Evolutionary conservation across 2,329 filamentous ascomycete species (phyloP).

Genomic region (Fusarium stilboides): DNA sequence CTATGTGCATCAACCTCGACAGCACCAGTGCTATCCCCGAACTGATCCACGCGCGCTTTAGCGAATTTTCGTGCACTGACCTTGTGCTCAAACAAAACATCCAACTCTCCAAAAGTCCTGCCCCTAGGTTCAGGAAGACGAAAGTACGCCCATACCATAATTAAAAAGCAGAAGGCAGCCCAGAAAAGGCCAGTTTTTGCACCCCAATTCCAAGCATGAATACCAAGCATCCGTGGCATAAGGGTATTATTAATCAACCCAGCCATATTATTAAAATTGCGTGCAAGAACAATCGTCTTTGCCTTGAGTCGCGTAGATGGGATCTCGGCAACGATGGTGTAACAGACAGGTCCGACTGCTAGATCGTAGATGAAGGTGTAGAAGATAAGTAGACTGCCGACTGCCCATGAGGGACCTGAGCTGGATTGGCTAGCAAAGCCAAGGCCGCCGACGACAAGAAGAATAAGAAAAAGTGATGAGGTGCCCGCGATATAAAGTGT

Average conservation of each 20-base stretch:
- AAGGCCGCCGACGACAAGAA: slow-evolving; percentile 60
- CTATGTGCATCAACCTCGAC: slow-evolving; percentile 32
- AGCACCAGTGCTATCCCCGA: slow-evolving; percentile 35
- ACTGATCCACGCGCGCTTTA: slow-evolving; percentile 41
- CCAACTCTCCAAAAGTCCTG: slow-evolving; percentile 69
- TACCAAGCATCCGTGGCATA: slow-evolving; percentile 62
- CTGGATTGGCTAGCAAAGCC: slow-evolving; percentile 66
- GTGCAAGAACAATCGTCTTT: slow-evolving; percentile 63
- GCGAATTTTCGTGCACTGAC: slow-evolving; percentile 60
- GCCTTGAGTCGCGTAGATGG: slow-evolving; percentile 62
- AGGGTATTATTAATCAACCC: slow-evolving; percentile 63
- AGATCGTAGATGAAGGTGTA: slow-evolving; percentile 61
- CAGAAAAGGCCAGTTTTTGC: slow-evolving; percentile 66
- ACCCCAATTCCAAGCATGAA: slow-evolving; percentile 62
- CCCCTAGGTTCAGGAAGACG: slow-evolving; percentile 68
- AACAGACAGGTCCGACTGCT: slow-evolving; percentile 74
- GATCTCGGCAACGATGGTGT: slow-evolving; percentile 79
- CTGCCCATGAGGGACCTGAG: slow-evolving; percentile 62
- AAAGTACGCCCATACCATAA: slow-evolving; percentile 65
- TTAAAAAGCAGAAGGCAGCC: slow-evolving; percentile 57
- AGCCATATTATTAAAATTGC: slow-evolving; percentile 64
- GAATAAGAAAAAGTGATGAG: slow-evolving; percentile 62
- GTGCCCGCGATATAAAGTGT: slow-evolving; percentile 62
- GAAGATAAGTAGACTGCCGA: slow-evolving; percentile 61
- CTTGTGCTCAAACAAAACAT: slow-evolving; percentile 66